Conservation (phyloP, 2,329 filamentous ascomycete genomes). For the Hymenoscyphus fructigenus region DNA sequence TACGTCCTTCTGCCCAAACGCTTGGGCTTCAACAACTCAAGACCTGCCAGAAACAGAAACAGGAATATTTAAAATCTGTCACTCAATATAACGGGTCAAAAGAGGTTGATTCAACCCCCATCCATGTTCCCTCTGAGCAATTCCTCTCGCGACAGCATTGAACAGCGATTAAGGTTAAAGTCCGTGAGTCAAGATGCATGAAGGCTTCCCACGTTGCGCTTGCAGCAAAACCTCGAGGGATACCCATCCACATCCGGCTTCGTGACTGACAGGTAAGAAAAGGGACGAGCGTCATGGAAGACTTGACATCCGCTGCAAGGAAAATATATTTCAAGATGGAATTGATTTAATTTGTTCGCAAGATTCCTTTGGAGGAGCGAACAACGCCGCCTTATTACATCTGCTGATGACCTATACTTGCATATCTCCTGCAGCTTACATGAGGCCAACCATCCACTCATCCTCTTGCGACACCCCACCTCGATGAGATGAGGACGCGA, state of each 20-base stretch:
- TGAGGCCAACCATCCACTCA: slow-evolving; percentile 7
- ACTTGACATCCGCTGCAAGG: slow-evolving; percentile 11
- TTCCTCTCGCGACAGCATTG: background rate
- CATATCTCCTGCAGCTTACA: slow-evolving; percentile 14
- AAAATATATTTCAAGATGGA: slow-evolving; percentile 5
- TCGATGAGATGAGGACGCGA: slow-evolving; percentile 7
- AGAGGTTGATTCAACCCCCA: background rate
- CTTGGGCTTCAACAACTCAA: slow-evolving; percentile 12
- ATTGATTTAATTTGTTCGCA: background rate
- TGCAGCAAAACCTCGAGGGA: slow-evolving; percentile 2
- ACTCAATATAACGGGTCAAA: background rate
- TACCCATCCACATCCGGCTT: slow-evolving; percentile 5
- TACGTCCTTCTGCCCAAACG: slow-evolving; percentile 7
- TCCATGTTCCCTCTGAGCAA: background rate
- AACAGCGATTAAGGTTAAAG: slow-evolving; percentile 10
- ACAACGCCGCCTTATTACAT: slow-evolving; percentile 4
- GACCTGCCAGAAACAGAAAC: slow-evolving; percentile 23
- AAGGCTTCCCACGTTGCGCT: slow-evolving; percentile 10
- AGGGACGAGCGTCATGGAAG: slow-evolving; percentile 1
- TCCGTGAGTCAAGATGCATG: slow-evolving; percentile 11
- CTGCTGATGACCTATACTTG: slow-evolving; percentile 6
- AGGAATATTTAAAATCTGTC: slow-evolving; percentile 18
- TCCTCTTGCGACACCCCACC: slow-evolving; percentile 8
- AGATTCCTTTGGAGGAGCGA: background rate
- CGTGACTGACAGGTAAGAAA: background rate